Evolutionary conservation across 1,284 basidiomycete genomes (phyloP), one percentile per base, ranked within the genome.

Genomic region (Cerrena zonata): DNA sequence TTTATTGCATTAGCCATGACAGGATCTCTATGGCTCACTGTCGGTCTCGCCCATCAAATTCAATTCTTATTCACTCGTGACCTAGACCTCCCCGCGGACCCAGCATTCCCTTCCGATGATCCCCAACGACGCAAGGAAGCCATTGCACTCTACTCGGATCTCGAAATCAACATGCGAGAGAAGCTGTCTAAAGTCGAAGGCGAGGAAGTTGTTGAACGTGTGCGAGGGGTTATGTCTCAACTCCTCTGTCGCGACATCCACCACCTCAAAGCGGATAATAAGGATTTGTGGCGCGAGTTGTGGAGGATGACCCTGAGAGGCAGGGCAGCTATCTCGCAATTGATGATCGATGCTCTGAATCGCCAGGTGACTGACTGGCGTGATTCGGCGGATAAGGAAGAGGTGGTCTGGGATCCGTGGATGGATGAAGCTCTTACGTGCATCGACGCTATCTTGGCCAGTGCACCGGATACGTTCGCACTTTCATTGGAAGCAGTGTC

Each of bases 11-110:
- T 23, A 23, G 41, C 41, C 13, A 42, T 42, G 19, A 24, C 23
- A 22, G 41, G 41, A 23, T 42, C 41, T 5, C 24, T 22, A 13
- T 42, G 41, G 41, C 41, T 42, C 15, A 42, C 23, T 15, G 10
- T 42, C 19, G 18, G 19, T 3, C 41, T 42, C 21, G 41, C 41
- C 41, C 41, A 42, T 42, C 41, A 23, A 10, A 22, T 42, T 23
- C 41, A 42, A 42, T 42, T 22, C 41, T 22, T 42, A n/a, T 42
- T 42, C 22, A 13, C 41, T 10, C 41, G 41, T 22, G 41, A 42
- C 22, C 22, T 42, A 13, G 41, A 42, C 22, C 19, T 42, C 23
- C 41, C 41, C 15, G 19, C 41, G 5, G 41, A 42, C 22, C 7
- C 21, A 3, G 41, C 41, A 3, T 42, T 42, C 22, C 18, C 18